phyloP scores from a whole-genome alignment of 352 stramenopile species.

The Stephanocyclus meneghinianus region DNA sequence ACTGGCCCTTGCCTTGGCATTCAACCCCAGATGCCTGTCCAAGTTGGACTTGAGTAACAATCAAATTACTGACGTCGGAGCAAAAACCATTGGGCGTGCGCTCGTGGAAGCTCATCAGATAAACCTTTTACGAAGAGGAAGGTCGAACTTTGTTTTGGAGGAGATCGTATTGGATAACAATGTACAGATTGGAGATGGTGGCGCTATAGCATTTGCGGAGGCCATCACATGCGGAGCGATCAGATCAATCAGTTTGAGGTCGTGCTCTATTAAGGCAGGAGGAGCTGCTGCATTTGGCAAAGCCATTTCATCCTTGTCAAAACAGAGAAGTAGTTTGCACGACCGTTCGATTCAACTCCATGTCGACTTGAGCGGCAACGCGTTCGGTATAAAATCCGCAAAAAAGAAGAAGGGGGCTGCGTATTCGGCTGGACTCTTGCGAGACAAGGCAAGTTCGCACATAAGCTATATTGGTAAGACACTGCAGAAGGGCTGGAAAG shows the following conservation, averaged over 20 bases:
- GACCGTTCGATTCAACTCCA: conserved; percentile 31
- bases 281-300: conserved; percentile 64
- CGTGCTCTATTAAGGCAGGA: conserved; percentile 70
- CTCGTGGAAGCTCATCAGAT: conserved; percentile 37
- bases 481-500: conserved; percentile 49
- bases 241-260: conserved; percentile 62
- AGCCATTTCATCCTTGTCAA: conserved; percentile 45
- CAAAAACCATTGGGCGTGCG: conserved; percentile 51
- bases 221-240: conserved; percentile 55
- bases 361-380: conserved; percentile 81
- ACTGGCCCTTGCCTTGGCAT: conserved; percentile 69
- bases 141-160: conserved; percentile 33
- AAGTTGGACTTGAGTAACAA: conserved; percentile 81
- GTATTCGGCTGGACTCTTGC: conserved; percentile 60
- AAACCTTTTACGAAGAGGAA: not conserved
- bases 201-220: conserved; percentile 60
- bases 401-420: conserved; percentile 59
- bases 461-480: conserved; percentile 74
- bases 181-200: conserved; percentile 57
- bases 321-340: not conserved
- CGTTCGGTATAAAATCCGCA: conserved; percentile 64
- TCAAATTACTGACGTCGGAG: conserved; percentile 70
- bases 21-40: conserved; percentile 52
- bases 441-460: conserved; percentile 76
- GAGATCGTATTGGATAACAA: conserved; percentile 79